Base-by-base conservation (phyloP, 352 stramenopile genomes). In the Phytopythium sindhum region DNA sequence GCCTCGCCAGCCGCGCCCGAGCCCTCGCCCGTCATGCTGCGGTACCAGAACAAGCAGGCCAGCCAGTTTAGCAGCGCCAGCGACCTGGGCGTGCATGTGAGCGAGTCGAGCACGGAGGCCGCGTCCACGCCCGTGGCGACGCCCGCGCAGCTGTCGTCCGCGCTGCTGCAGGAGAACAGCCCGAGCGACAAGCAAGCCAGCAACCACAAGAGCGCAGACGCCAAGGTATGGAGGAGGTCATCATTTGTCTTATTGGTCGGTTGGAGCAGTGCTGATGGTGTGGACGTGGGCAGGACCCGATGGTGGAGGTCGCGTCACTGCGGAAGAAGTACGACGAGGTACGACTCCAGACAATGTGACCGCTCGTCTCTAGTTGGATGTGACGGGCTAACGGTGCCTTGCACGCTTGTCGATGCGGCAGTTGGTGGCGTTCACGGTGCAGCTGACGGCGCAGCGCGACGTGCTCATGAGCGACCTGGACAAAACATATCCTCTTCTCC, bases 241-340 rank as follows among this genome's bases (percentile, higher is more conserved):
- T 5, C 4, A 9, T 48, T 4, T 23, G 39, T 7, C 11, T 41
- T 12, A 15, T 5, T 4, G 41, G 24, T 24, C 2, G 42, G 23
- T 50, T n/a, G 19, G 23, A 14, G 42, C 6, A 15, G 33, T 10
- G 33, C 33, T 39, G 33, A 39, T 35, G 31, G 31, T 8, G 31
- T 35, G 31, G 9, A 1, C 4, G 7, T 10, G 29, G 29, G 29
- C 44, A 93, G 61, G 82, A 91, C 61, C 61, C 73, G 17, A 77
- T 88, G 14, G 66, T 78, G 29, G 82, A 94, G 45, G 73, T 93
- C 23, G 80, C 75, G 31, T 72, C 71, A 19, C 65, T 96, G 29
- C 84, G 87, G 54, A 95, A 95, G 74, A 96, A 96, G 73, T 96
- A 96, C 66, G 86, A 95, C 61, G 88, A 96, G 76, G 84, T 93